Evolutionary conservation across 805 yeast species (phyloP).

Genomic region (Vanderwaltozyma verrucispora): DNA sequence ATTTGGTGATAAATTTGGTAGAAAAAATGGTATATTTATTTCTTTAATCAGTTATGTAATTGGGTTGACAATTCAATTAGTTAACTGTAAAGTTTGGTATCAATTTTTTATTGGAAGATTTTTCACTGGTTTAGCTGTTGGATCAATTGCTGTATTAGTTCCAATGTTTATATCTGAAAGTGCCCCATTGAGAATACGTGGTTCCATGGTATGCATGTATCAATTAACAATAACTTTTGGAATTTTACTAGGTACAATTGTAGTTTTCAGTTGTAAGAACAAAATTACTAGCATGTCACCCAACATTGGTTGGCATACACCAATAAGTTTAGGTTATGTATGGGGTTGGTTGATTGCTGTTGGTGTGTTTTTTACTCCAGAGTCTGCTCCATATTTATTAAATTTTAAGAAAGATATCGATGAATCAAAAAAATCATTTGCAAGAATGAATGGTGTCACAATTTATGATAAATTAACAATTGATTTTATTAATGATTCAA

Average conservation of each 20-base stretch:
- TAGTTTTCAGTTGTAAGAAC: slow-evolving; percentile 43
- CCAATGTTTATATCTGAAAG: slow-evolving; percentile 63
- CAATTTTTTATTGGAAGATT: slow-evolving; percentile 57
- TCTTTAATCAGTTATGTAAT: slow-evolving; percentile 46
- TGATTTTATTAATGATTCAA: slow-evolving; percentile 30
- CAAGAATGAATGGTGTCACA: slow-evolving; percentile 40
- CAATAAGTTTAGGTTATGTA: slow-evolving; percentile 39
- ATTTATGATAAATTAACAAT: slow-evolving; percentile 38
- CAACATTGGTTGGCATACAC: slow-evolving; percentile 59
- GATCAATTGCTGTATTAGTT: slow-evolving; percentile 59
- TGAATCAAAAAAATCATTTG: slow-evolving; percentile 45
- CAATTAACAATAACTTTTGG: slow-evolving; percentile 58
- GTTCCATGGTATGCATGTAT: slow-evolving; percentile 53
- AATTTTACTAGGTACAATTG: slow-evolving; percentile 56
- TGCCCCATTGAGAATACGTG: slow-evolving; percentile 57
- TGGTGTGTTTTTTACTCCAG: slow-evolving; percentile 40
- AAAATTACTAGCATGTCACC: slow-evolving; percentile 17
- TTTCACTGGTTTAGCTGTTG: slow-evolving; percentile 65
- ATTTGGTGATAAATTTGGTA: slow-evolving; percentile 49
- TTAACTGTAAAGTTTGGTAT: slow-evolving; percentile 42
- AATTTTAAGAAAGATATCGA: slow-evolving; percentile 37
- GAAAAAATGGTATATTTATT: slow-evolving; percentile 47
- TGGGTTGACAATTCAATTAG: slow-evolving; percentile 51
- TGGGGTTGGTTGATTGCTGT: slow-evolving; percentile 37
- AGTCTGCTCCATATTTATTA: slow-evolving; percentile 52